These are phyloP conservation scores for Aureoboletus auriporus DNA, from an alignment of 768 basidiomycete species.

Conservation along the genomic window DNA sequence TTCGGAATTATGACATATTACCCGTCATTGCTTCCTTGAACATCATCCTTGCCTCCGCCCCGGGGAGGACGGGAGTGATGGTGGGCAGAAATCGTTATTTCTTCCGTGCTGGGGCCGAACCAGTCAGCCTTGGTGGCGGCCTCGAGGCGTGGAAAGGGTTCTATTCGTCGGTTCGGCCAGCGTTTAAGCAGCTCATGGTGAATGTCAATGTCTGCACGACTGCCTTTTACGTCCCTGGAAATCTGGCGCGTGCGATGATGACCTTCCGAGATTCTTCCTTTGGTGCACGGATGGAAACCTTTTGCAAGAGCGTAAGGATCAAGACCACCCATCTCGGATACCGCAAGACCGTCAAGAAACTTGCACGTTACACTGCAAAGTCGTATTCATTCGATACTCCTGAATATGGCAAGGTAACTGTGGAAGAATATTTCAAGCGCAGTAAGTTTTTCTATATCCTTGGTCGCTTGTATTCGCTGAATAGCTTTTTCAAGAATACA, in stretches of 20 bases:
- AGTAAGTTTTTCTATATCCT: slow-evolving; percentile 32
- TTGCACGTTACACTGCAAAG: slow-evolving; percentile 39
- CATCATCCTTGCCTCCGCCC: slow-evolving; percentile 42
- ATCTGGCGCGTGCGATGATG: slow-evolving; percentile 41
- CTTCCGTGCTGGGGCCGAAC: slow-evolving; percentile 35
- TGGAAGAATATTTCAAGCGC: slow-evolving; percentile 43
- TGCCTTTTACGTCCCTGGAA: slow-evolving; percentile 42
- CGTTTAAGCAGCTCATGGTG: slow-evolving; percentile 46
- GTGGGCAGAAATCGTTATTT: slow-evolving; percentile 54
- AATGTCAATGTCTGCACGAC: slow-evolving; percentile 53
- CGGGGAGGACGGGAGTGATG: slow-evolving; percentile 46
- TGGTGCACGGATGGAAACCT: slow-evolving; percentile 56
- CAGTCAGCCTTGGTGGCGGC: slow-evolving; percentile 43
- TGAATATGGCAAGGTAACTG: slow-evolving; percentile 39
- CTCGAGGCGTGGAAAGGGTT: slow-evolving; percentile 58
- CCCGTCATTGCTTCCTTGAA: slow-evolving; percentile 51
- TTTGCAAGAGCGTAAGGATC: slow-evolving; percentile 64
- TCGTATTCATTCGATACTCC: slow-evolving; percentile 39
- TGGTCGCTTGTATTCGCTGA: neutral
- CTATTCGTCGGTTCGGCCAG: slow-evolving; percentile 38
- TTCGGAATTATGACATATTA: slow-evolving; percentile 40
- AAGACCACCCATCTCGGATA: slow-evolving; percentile 69
- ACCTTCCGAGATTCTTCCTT: slow-evolving; percentile 46
- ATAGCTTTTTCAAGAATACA: slow-evolving; percentile 37
- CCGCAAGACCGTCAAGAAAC: slow-evolving; percentile 62